Evolutionary conservation across 345 rosid species (phyloP).

Genomic region (Streptanthus diversifolius): DNA sequence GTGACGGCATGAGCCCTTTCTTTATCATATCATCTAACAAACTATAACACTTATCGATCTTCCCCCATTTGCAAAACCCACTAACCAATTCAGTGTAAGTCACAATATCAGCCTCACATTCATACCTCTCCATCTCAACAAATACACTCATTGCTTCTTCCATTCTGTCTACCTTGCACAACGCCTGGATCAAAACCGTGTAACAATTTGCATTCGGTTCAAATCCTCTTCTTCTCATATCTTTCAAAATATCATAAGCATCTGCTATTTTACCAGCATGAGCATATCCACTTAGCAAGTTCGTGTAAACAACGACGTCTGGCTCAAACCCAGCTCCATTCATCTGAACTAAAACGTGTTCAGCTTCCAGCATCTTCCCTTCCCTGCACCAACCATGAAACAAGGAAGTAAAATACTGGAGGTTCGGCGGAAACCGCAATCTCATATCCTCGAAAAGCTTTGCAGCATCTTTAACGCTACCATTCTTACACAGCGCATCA

Average conservation of each 20-base stretch:
- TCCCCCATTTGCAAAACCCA: conserved; percentile 81
- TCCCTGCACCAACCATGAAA: conserved; percentile 91
- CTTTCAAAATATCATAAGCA: conserved; percentile 68
- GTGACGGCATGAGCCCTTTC: conserved; percentile 53
- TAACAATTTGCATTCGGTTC: conserved; percentile 61
- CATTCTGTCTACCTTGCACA: conserved; percentile 62
- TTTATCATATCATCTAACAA: conserved; percentile 60
- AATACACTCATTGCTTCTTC: conserved; percentile 72
- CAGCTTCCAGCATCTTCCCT: conserved; percentile 88
- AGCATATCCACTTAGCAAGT: conserved; percentile 65
- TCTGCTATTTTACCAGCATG: conserved; percentile 64
- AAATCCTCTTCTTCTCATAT: conserved; percentile 70
- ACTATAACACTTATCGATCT: conserved; percentile 53
- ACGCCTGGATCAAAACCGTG: conserved; percentile 70
- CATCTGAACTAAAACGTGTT: conserved; percentile 77
- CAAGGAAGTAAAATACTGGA: conserved; percentile 64
- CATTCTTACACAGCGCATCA: conserved; percentile 82
- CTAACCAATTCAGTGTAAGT: conserved; percentile 65
- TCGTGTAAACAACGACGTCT: conserved; percentile 72
- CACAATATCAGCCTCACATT: conserved; percentile 69
- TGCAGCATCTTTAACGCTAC: conserved; percentile 82
- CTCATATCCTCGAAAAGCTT: conserved; percentile 75
- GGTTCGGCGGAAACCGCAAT: conserved; percentile 47
- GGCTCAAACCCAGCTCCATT: conserved; percentile 79
- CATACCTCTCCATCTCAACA: conserved; percentile 70